These are phyloP conservation scores for Cyclotella cryptica DNA, from an alignment of 108 stramenopile species.

Conservation along the genomic window DNA sequence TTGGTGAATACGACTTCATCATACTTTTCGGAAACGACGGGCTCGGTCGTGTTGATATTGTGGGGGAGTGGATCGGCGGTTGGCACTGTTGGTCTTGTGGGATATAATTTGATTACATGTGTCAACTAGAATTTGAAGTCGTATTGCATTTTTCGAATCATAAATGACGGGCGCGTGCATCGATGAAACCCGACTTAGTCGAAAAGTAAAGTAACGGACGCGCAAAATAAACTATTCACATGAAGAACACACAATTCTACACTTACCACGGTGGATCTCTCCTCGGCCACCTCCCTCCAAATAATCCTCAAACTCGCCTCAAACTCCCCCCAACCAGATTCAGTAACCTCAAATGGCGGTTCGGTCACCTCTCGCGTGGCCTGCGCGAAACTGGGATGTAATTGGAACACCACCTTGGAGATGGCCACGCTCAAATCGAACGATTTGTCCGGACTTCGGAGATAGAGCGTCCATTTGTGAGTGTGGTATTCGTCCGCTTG, in stretches of 20 bases:
- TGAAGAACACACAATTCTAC: conserved; percentile 5
- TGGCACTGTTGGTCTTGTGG: conserved; percentile 26
- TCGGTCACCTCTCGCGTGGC: conserved; percentile 82
- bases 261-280: conserved; percentile 49
- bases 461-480: no score
- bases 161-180: no score
- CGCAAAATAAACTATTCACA: background rate
- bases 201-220: background rate
- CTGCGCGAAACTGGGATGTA: conserved; percentile 94
- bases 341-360: conserved; percentile 93
- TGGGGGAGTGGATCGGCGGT: conserved; percentile 22
- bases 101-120: conserved; percentile 92
- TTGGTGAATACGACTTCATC: conserved; percentile 97
- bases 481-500: no score
- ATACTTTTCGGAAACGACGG: conserved; percentile 92
- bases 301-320: conserved; percentile 93
- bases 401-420: conserved; percentile 93
- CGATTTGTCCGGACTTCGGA: no score
- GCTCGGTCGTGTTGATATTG: conserved; percentile 38
- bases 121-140: conserved; percentile 48
- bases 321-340: conserved; percentile 99
- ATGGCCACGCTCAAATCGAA: conserved; percentile 81
- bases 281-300: conserved; percentile 89
- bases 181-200: no score
- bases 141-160: background rate